These are phyloP conservation scores for Sporisorium scitamineum DNA, from an alignment of 1,284 basidiomycete genomes.

Conservation along the genomic window DNA sequence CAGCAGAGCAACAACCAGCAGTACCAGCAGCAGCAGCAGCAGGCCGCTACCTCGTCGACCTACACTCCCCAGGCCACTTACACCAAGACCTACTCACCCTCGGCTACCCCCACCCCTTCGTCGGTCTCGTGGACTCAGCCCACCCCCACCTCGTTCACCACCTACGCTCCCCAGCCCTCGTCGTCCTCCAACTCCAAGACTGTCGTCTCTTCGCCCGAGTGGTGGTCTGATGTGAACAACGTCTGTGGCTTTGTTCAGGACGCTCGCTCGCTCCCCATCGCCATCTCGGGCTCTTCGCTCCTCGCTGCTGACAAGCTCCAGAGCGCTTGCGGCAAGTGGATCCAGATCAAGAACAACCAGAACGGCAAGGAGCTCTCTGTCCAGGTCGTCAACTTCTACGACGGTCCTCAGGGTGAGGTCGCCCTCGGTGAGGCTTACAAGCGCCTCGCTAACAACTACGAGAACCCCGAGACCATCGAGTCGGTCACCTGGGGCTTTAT, in stretches of 20 bases:
- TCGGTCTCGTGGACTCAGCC: constrained; percentile 23
- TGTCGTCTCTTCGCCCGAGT: constrained; percentile 49
- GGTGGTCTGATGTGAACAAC: constrained; percentile 47
- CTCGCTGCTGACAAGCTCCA: constrained; percentile 43
- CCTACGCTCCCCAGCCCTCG: constrained; percentile 41
- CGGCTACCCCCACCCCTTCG: constrained; percentile 28
- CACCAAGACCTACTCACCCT: constrained; percentile 12
- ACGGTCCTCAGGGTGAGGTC: constrained; percentile 41
- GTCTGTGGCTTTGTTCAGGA: constrained; percentile 39
- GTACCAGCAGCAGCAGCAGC: constrained; percentile 33
- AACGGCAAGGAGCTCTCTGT: constrained; percentile 59
- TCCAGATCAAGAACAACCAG: constrained; percentile 57
- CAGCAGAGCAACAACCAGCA: constrained; percentile 48
- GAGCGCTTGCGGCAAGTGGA: constrained; percentile 56
- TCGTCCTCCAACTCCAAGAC: constrained; percentile 38
- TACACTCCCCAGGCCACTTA: constrained; percentile 8
- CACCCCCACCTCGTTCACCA: constrained; percentile 27
- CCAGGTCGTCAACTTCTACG: constrained; percentile 47
- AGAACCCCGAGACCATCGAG: constrained; percentile 46
- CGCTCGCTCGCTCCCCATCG: constrained; percentile 44
- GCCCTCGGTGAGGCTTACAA: constrained; percentile 53
- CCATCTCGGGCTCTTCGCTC: constrained; percentile 47
- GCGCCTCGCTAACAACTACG: constrained; percentile 44
- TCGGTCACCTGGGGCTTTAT: constrained; percentile 60
- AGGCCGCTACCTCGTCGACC: constrained; percentile 27